Conservation (phyloP, 768 basidiomycete genomes). For the Boletus barrowsii region DNA sequence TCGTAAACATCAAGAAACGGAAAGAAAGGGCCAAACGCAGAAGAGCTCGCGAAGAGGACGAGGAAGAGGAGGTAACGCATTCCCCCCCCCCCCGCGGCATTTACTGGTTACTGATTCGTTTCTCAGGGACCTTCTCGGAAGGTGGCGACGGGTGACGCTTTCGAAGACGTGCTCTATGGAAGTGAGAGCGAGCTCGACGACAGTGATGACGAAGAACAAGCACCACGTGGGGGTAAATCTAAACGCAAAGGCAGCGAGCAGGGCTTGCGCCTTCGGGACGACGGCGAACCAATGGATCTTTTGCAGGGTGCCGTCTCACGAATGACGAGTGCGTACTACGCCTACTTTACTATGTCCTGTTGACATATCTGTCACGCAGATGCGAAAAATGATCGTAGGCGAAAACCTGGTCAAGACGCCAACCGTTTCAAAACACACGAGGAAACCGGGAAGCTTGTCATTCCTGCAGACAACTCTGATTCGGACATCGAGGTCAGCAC, state of each 20-base stretch:
- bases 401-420: conserved; percentile 85
- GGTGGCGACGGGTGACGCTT: conserved; percentile 75
- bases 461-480: conserved; percentile 56
- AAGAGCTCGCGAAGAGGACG: conserved; percentile 59
- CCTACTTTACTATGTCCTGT: background rate
- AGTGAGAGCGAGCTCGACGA: conserved; percentile 89
- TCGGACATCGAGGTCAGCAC: conserved; percentile 41
- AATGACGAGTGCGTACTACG: conserved; percentile 56
- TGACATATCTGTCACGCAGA: conserved; percentile 32
- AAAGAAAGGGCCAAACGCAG: conserved; percentile 92
- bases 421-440: conserved; percentile 84
- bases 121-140: conserved; percentile 44
- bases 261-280: conserved; percentile 76
- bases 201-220: conserved; percentile 55
- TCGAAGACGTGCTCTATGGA: conserved; percentile 96
- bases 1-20: conserved; percentile 92
- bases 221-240: conserved; percentile 28
- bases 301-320: conserved; percentile 74
- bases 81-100: background rate
- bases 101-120: conserved; percentile 7
- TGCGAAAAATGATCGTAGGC: conserved; percentile 46
- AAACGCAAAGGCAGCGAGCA: conserved; percentile 38
- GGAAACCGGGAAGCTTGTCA: conserved; percentile 76
- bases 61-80: conserved; percentile 47
- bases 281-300: conserved; percentile 94